Conservation (phyloP, 164 flowering plant species). For the Protea cynaroides region DNA sequence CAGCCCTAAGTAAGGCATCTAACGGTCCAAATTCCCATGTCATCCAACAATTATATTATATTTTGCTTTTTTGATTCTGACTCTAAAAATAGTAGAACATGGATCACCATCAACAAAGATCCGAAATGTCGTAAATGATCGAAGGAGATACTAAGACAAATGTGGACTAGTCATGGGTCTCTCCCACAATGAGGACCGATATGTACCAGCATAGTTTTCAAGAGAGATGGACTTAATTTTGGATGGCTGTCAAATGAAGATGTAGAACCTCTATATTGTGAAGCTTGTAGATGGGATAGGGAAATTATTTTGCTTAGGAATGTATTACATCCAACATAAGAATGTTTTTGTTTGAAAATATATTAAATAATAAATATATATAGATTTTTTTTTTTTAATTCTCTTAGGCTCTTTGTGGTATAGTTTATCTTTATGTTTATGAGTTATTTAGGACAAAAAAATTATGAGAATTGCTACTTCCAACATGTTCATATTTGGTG, state of each 20-base stretch:
- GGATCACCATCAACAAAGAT: neutral
- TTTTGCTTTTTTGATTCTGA: no score
- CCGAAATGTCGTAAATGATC: conserved; percentile 2
- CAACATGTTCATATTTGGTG: no score
- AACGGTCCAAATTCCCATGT: no score
- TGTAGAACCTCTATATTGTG: neutral
- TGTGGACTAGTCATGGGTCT: conserved; percentile 4
- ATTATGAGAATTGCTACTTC: no score
- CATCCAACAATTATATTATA: no score
- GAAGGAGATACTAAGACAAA: neutral
- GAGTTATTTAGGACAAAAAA: no score
- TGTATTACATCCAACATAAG: neutral
- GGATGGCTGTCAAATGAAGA: neutral
- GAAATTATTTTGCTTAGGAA: neutral
- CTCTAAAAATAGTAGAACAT: neutral
- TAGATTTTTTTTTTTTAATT: no score
- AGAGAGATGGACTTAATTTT: neutral
- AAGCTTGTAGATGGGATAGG: neutral
- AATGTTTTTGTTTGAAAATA: no score
- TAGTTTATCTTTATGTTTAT: no score
- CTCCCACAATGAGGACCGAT: neutral
- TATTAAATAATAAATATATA: no score
- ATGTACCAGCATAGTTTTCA: neutral
- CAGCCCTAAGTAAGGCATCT: no score
- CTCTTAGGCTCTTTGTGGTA: no score